A percentile compares a stretch with the other conserved stretches of the same genome.
These are phyloP conservation scores for Trichoderma polysporum DNA, from an alignment of 2,329 filamentous ascomycete species.

Conservation along the genomic window DNA sequence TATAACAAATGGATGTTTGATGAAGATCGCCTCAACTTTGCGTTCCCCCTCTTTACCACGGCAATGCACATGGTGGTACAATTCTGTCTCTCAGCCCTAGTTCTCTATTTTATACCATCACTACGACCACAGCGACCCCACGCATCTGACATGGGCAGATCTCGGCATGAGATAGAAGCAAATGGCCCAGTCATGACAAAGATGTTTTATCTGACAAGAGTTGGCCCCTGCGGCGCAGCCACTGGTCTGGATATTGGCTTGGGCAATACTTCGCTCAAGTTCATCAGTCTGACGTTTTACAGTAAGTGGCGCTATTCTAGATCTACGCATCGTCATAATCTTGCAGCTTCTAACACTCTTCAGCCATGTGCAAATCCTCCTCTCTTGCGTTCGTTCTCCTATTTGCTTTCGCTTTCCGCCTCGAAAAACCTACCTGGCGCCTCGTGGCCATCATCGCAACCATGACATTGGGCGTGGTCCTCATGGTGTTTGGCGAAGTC, in stretches of 20 bases:
- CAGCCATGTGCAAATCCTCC: constrained; percentile 97
- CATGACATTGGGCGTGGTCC: constrained; percentile 91
- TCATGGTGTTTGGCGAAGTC: constrained; percentile 97
- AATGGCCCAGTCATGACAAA: constrained; percentile 71
- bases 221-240: constrained; percentile 87
- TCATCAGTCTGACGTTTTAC: constrained; percentile 95
- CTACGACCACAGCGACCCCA: constrained; percentile 65
- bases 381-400: constrained; percentile 91
- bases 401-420: constrained; percentile 90
- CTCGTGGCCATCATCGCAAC: constrained; percentile 83
- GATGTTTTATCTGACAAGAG: constrained; percentile 86
- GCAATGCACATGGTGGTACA: constrained; percentile 95
- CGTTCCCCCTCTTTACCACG: constrained; percentile 93
- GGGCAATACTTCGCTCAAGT: constrained; percentile 93
- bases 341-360: constrained; percentile 26
- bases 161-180: constrained; percentile 55
- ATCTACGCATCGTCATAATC: neutral
- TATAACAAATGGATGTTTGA: constrained; percentile 99
- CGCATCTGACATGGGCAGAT: constrained; percentile 50
- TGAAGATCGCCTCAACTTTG: constrained; percentile 78
- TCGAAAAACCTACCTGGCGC: constrained; percentile 83
- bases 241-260: constrained; percentile 95
- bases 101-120: constrained; percentile 80
- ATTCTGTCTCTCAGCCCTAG: constrained; percentile 72
- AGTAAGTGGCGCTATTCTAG: constrained; percentile 52